Evolutionary conservation across 2,329 filamentous ascomycete species (phyloP).

Genomic region (Nemania serpens): DNA sequence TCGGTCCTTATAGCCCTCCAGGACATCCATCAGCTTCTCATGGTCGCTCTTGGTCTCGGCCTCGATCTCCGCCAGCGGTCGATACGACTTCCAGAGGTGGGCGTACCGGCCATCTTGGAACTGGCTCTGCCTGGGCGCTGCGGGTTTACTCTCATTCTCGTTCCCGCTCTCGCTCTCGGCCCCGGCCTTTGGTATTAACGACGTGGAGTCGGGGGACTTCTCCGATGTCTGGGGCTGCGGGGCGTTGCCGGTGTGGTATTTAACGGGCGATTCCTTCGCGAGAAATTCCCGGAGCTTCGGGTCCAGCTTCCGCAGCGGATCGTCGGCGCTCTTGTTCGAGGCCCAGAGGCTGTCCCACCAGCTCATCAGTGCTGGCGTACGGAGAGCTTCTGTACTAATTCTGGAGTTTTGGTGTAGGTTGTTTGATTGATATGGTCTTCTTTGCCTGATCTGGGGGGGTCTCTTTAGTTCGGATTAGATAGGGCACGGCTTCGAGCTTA

Average conservation of each 20-base stretch:
- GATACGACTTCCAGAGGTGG: conserved; percentile 92
- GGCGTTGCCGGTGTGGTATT: conserved; percentile 54
- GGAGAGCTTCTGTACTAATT: not conserved
- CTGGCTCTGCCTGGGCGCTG: conserved; percentile 56
- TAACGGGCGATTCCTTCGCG: conserved; percentile 77
- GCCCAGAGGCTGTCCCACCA: conserved; percentile 61
- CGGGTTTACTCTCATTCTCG: conserved; percentile 27
- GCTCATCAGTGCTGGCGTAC: conserved; percentile 52
- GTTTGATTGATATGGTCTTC: too few species aligned
- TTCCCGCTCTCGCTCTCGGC: not conserved
- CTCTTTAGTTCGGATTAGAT: not conserved
- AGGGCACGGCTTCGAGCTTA: not conserved
- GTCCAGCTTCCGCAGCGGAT: conserved; percentile 77
- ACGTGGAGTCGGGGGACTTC: not conserved
- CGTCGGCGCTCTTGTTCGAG: conserved; percentile 54
- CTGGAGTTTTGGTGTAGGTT: not conserved
- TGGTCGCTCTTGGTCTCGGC: conserved; percentile 72
- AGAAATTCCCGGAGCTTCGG: conserved; percentile 84
- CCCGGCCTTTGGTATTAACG: not conserved
- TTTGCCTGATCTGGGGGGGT: too few species aligned
- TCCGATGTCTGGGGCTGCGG: conserved; percentile 2
- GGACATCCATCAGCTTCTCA: conserved; percentile 78
- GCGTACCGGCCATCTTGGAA: conserved; percentile 71
- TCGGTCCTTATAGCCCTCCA: conserved; percentile 83
- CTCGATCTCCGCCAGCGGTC: conserved; percentile 71